Conservation (phyloP, 176 grass and related monocot species). For the Oryza brachyantha region DNA sequence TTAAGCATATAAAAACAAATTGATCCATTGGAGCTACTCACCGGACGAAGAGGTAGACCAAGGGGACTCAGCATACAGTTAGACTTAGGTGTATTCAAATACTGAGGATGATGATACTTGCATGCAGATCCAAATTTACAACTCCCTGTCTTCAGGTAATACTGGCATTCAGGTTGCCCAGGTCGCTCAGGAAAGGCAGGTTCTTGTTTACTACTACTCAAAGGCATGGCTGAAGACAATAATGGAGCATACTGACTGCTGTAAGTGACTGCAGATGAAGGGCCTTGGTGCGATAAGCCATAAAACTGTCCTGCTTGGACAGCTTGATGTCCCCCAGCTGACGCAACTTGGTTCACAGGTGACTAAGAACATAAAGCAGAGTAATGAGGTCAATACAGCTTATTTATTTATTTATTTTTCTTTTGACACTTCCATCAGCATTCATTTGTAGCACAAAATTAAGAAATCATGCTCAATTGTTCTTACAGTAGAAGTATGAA, state of each 20-base stretch:
- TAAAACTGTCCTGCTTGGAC: constrained; percentile 52
- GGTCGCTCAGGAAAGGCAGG: constrained; percentile 54
- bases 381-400: not conserved
- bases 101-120: constrained; percentile 68
- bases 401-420: not conserved
- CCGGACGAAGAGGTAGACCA: constrained; percentile 74
- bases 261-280: constrained; percentile 34
- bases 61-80: constrained; percentile 50
- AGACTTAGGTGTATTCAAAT: constrained; percentile 44
- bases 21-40: constrained; percentile 30
- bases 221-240: constrained; percentile 44
- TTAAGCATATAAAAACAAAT: not conserved
- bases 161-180: constrained; percentile 77
- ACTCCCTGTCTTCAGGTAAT: constrained; percentile 70
- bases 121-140: constrained; percentile 74
- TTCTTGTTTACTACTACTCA: constrained; percentile 42
- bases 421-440: not conserved
- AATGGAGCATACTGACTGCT: constrained; percentile 42
- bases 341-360: constrained; percentile 47
- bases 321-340: constrained; percentile 56
- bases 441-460: constrained; percentile 19
- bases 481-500: constrained; percentile 1
- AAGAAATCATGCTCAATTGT: not conserved
- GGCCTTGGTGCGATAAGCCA: constrained; percentile 54
- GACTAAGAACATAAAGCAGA: constrained; percentile 37